Conservation (phyloP, 805 yeast species). For the Kregervanrija fluxuum region DNA sequence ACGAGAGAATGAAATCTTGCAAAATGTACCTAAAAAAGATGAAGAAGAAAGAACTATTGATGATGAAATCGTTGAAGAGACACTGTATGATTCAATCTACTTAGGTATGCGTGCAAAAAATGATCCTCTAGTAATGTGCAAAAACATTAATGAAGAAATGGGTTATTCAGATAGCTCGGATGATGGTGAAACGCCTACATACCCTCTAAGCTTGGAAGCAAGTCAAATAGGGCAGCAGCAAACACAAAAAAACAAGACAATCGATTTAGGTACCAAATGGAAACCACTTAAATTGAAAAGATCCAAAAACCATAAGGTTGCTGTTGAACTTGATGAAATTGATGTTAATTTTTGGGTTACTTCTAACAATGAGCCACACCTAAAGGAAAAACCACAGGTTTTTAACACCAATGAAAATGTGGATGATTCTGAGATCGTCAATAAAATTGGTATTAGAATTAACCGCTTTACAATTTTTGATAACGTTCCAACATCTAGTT, state of each 20-base stretch:
- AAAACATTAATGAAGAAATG: conserved; percentile 11
- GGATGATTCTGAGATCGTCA: conserved; percentile 40
- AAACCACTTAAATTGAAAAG: conserved; percentile 55
- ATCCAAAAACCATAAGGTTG: conserved; percentile 52
- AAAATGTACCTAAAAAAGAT: too few species aligned
- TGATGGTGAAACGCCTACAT: background rate
- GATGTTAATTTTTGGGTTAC: conserved; percentile 39
- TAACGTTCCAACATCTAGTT: conserved; percentile 78
- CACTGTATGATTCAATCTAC: conserved; percentile 74
- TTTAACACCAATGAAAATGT: conserved; percentile 21
- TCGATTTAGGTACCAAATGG: conserved; percentile 19
- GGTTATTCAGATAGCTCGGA: conserved; percentile 4
- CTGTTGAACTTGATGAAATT: conserved; percentile 49
- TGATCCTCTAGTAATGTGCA: conserved; percentile 40
- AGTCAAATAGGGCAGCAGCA: too few species aligned
- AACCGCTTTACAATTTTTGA: conserved; percentile 59
- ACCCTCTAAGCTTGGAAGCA: too few species aligned
- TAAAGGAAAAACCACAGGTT: conserved; percentile 15
- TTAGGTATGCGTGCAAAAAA: conserved; percentile 47
- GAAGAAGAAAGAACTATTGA: too few species aligned
- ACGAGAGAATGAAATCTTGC: too few species aligned
- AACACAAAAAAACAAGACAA: background rate
- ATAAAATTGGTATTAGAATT: conserved; percentile 40
- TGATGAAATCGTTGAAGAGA: conserved; percentile 43
- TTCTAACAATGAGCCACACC: conserved; percentile 33